Percentiles rank a stretch among this genome's conserved stretches.
These are phyloP conservation scores for Raffaelea ambrosiae DNA, from an alignment of 2,329 filamentous ascomycete genomes.

Conservation along the genomic window DNA sequence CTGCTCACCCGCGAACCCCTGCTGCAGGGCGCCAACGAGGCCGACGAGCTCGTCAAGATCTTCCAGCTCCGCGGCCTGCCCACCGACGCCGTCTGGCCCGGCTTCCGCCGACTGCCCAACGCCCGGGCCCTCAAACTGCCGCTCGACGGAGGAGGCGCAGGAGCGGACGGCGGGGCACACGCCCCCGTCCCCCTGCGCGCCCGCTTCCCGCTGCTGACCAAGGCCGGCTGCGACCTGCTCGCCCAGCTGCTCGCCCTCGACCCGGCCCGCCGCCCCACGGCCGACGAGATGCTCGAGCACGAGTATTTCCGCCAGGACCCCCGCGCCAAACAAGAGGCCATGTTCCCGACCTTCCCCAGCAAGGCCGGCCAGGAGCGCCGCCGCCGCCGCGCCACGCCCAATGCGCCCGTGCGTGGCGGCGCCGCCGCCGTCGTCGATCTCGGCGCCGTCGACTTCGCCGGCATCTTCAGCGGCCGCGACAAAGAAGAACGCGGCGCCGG, in stretches of 20 bases:
- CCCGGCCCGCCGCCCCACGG: slow-evolving; percentile 61
- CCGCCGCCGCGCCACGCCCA: slow-evolving; percentile 63
- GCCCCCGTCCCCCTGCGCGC: slow-evolving; percentile 44
- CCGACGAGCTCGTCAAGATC: slow-evolving; percentile 79
- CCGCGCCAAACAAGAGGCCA: slow-evolving; percentile 76
- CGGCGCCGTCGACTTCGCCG: slow-evolving; percentile 55
- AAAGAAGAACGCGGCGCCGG: slow-evolving; percentile 58
- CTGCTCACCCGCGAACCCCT: slow-evolving; percentile 75
- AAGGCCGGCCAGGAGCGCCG: slow-evolving; percentile 88
- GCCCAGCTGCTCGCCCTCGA: slow-evolving; percentile 64
- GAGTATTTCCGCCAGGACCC: slow-evolving; percentile 85
- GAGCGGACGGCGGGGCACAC: too few relatives aligned
- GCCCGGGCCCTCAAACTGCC: slow-evolving; percentile 70
- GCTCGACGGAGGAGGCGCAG: slow-evolving; percentile 20
- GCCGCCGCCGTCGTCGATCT: slow-evolving; percentile 50
- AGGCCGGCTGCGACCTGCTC: slow-evolving; percentile 63
- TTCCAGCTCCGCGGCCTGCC: slow-evolving; percentile 86
- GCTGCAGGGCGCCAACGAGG: slow-evolving; percentile 84
- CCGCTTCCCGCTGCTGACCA: slow-evolving; percentile 73
- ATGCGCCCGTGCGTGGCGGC: slow-evolving; percentile 73
- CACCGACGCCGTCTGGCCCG: slow-evolving; percentile 74
- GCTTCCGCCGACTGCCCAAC: slow-evolving; percentile 79
- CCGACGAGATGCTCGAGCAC: slow-evolving; percentile 66
- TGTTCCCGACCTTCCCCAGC: slow-evolving; percentile 96
- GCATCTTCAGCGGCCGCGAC: slow-evolving; percentile 60